Evolutionary conservation across 1,284 basidiomycete species (phyloP).

Genomic region (Termitomyces sp.): DNA sequence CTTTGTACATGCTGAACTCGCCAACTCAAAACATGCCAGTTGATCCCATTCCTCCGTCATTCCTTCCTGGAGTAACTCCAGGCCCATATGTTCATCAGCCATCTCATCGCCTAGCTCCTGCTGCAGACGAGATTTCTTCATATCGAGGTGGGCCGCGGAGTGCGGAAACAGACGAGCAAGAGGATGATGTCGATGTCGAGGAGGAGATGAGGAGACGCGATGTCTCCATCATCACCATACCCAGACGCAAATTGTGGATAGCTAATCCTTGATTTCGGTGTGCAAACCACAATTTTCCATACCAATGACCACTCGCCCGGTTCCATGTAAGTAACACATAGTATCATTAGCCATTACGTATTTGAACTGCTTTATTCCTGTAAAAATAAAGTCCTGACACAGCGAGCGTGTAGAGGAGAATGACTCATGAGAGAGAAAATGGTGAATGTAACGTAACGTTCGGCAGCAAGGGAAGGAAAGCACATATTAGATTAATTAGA

Average conservation of each 20-base stretch:
- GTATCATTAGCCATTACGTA: slow-evolving; percentile 14
- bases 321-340: slow-evolving; percentile 4
- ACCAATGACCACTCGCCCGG: background rate
- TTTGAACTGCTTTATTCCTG: slow-evolving; percentile 1
- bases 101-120: slow-evolving; percentile 40
- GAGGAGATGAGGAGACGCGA: slow-evolving; percentile 74
- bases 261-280: slow-evolving; percentile 52
- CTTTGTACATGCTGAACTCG: slow-evolving; percentile 41
- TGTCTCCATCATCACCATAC: slow-evolving; percentile 76
- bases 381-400: slow-evolving; percentile 5
- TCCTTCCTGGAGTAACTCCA: slow-evolving; percentile 41
- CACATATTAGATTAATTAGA: background rate
- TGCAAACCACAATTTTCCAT: slow-evolving; percentile 8
- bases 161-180: slow-evolving; percentile 51
- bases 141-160: slow-evolving; percentile 36
- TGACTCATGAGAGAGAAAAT: background rate
- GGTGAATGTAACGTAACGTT: background rate
- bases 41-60: slow-evolving; percentile 31
- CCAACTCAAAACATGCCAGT: slow-evolving; percentile 24
- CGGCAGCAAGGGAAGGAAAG: background rate
- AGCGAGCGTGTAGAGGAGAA: background rate
- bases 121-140: slow-evolving; percentile 40
- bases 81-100: slow-evolving; percentile 63
- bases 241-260: slow-evolving; percentile 66
- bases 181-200: slow-evolving; percentile 72